phyloP scores from a whole-genome alignment of 805 yeast genomes.

The Pichia occidentalis region DNA sequence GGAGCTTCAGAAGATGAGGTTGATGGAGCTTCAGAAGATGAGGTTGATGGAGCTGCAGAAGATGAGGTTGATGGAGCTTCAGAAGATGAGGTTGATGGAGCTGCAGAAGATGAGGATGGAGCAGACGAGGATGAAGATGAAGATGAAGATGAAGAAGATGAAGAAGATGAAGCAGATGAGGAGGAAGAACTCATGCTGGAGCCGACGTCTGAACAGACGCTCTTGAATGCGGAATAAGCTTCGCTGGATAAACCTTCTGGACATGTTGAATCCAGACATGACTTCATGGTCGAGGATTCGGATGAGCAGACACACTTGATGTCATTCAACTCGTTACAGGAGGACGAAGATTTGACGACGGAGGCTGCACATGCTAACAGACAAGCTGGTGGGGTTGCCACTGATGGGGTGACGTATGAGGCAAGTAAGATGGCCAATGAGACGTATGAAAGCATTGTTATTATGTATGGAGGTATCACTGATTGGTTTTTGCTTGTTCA shows the following conservation, averaged over 20 bases:
- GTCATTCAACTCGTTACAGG: slow-evolving; percentile 56
- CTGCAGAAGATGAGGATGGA: slow-evolving; percentile 26
- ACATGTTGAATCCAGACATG: slow-evolving; percentile 64
- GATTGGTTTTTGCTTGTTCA: background rate
- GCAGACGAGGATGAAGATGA: slow-evolving; percentile 30
- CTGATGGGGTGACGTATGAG: slow-evolving; percentile 34
- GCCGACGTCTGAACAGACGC: slow-evolving; percentile 44
- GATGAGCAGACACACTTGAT: slow-evolving; percentile 62
- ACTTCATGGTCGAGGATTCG: slow-evolving; percentile 45
- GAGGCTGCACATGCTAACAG: slow-evolving; percentile 79
- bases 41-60: slow-evolving; percentile 24
- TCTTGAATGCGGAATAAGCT: slow-evolving; percentile 55
- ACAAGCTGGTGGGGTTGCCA: slow-evolving; percentile 84
- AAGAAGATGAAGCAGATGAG: slow-evolving; percentile 23
- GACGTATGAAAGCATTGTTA: slow-evolving; percentile 14
- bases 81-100: slow-evolving; percentile 22
- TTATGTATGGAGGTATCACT: background rate
- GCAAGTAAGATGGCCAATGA: slow-evolving; percentile 31
- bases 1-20: slow-evolving; percentile 22
- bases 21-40: slow-evolving; percentile 20
- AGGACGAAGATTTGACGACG: slow-evolving; percentile 47
- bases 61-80: slow-evolving; percentile 27
- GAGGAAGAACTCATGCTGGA: slow-evolving; percentile 25
- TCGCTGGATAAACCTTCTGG: slow-evolving; percentile 52
- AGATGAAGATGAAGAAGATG: slow-evolving; percentile 30